Base-by-base conservation (phyloP, 495 filamentous ascomycete genomes). In the Melanomma pulvis-pyrius region DNA sequence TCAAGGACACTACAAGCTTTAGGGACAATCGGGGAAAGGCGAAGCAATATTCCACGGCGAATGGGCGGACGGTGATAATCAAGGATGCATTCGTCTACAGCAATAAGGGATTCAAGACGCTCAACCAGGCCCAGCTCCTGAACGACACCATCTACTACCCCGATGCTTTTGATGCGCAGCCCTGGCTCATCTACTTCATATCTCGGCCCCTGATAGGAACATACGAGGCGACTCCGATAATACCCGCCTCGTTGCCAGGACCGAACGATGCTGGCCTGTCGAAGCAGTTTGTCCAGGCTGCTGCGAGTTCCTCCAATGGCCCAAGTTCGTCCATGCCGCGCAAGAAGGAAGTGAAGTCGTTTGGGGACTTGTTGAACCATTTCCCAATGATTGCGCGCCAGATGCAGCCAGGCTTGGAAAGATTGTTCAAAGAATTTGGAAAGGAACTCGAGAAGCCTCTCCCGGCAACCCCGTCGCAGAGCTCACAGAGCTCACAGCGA, bases 121-220 rank as follows among this genome's bases (percentile, higher is more conserved):
- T 97, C 58, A 91, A 90, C 57, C 96, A 98, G 74, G 90, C 92
- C 25, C 96, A 94, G 76, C 80, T 99, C 22, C 79, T 98, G 44
- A 85, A 87, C 63, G 96, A 98, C 74, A 83, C 82, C 41, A 79
- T 97, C n/a, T 97, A 90, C 82, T 93, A 94, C 74, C 87, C 90
- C 32, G 89, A 97, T 67, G 86, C 80, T 21, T 81, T 88, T 59
- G 93, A 97, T 41, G 87, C 90, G 22, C 87, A 90, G 51, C 88
- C 90, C 84, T 99, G 96, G 90, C 86, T 99, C 36, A 86, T 99
- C 57, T 98, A 99, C 82, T 98, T 92, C 76, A 96, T 99, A 58
- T 96, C 93, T 17, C 87, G 86, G 36, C 96, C 96, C n/a, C 77
- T 99, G 59, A 82, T 97, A 28, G 96, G 96, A 17, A 85, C 86